Evolutionary conservation across 768 basidiomycete genomes (phyloP).

Genomic region (Peribolospora baueri): DNA sequence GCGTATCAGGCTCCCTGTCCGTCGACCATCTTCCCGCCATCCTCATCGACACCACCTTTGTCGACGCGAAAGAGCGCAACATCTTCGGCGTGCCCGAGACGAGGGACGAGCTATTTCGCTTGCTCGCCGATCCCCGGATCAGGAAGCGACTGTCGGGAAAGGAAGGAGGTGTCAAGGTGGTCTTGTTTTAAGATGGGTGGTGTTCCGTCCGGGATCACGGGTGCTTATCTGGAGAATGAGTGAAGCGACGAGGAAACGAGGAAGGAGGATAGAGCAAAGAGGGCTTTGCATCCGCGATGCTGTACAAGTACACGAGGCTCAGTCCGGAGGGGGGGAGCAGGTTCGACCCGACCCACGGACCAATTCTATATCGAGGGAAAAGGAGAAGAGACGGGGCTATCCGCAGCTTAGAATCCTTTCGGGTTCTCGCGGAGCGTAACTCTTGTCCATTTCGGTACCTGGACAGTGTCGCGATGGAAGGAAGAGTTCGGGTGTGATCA

Average conservation of each 20-base stretch:
- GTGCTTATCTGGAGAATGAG: neutral
- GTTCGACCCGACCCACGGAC: neutral
- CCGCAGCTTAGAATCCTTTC: slow-evolving; percentile 3
- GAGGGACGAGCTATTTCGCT: slow-evolving; percentile 46
- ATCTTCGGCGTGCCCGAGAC: slow-evolving; percentile 65
- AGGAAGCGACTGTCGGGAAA: slow-evolving; percentile 13
- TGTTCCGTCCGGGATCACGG: neutral
- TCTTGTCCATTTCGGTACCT: slow-evolving; percentile 4
- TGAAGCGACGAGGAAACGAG: neutral
- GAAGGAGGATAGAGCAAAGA: neutral
- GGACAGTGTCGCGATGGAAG: neutral
- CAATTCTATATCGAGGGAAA: neutral
- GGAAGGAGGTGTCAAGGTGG: slow-evolving; percentile 53
- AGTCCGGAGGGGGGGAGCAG: neutral
- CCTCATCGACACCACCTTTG: slow-evolving; percentile 48
- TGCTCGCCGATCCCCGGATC: slow-evolving; percentile 31
- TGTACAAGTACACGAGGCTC: neutral
- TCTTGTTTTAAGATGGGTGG: slow-evolving; percentile 34
- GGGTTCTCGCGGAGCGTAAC: slow-evolving; percentile 5
- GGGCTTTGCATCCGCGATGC: neutral
- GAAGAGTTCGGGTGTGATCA: neutral
- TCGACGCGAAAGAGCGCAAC: slow-evolving; percentile 49
- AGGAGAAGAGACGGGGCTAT: neutral
- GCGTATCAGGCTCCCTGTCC: slow-evolving; percentile 36
- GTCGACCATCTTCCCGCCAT: slow-evolving; percentile 59